Percentiles rank a stretch among this genome's conserved stretches.
Conservation (phyloP, 2,329 filamentous ascomycete species). For the Cytospora piceicola region DNA sequence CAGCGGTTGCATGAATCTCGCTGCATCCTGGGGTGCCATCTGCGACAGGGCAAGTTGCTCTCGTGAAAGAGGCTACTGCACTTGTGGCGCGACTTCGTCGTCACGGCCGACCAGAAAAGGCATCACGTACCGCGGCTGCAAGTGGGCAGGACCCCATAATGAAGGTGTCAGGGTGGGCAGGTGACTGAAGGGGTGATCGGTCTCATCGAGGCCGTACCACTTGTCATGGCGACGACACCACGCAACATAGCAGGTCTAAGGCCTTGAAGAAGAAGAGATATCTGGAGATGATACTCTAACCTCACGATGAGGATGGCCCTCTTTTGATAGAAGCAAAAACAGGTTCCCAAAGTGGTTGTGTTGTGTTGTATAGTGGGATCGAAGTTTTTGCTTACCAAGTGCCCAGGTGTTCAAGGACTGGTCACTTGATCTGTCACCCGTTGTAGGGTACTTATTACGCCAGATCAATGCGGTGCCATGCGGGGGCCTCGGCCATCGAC, state of each 20-base stretch:
- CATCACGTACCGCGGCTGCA: background rate
- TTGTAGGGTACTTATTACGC: background rate
- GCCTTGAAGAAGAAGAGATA: background rate
- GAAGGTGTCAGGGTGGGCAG: background rate
- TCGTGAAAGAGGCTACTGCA: constrained; percentile 1
- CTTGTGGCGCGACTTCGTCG: background rate
- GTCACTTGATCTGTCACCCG: background rate
- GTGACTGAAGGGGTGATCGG: background rate
- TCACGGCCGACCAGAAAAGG: constrained; percentile 1
- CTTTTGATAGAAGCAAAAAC: background rate
- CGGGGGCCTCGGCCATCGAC: background rate
- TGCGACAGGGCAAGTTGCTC: background rate
- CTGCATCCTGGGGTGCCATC: background rate
- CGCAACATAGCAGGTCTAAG: background rate
- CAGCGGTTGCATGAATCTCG: constrained; percentile 18
- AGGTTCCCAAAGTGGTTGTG: background rate
- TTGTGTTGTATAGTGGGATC: background rate
- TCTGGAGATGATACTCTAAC: background rate
- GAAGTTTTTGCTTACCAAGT: background rate
- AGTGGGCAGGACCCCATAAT: background rate
- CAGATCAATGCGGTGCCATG: background rate
- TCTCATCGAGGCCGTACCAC: background rate
- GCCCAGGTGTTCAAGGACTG: background rate
- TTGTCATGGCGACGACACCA: background rate
- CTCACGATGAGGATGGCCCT: background rate